These are phyloP conservation scores for Hamigera avellanea DNA, from an alignment of 495 filamentous ascomycete species.

Conservation along the genomic window DNA sequence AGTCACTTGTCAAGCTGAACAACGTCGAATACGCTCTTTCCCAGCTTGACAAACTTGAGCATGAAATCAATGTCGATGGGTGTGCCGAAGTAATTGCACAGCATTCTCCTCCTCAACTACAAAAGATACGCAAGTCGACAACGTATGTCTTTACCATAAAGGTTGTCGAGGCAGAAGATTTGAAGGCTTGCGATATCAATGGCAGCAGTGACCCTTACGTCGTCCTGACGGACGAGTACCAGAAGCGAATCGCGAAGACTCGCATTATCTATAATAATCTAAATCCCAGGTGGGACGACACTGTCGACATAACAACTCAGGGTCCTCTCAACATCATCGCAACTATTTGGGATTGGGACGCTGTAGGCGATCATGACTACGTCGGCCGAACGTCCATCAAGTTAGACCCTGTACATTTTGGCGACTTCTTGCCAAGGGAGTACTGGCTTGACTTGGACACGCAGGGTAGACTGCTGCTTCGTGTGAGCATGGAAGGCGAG, in stretches of 20 bases:
- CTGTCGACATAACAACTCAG: conserved; percentile 86
- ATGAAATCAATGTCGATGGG: conserved; percentile 83
- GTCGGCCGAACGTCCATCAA: conserved; percentile 91
- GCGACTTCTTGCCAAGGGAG: conserved; percentile 87
- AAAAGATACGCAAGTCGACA: conserved; percentile 47
- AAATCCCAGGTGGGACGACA: conserved; percentile 96
- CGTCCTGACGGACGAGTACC: conserved; percentile 92
- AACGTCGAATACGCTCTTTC: conserved; percentile 89
- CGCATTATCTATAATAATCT: conserved; percentile 83
- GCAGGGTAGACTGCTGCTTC: conserved; percentile 76
- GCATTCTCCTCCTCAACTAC: conserved; percentile 44
- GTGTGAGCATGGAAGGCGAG: conserved; percentile 98
- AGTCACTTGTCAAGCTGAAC: conserved; percentile 97
- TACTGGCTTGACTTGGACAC: conserved; percentile 98
- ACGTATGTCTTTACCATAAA: conserved; percentile 99
- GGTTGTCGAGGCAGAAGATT: conserved; percentile 95
- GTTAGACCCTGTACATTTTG: conserved; percentile 87
- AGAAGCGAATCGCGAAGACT: conserved; percentile 94
- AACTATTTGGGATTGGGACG: conserved; percentile 98
- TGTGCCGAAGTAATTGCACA: conserved; percentile 73
- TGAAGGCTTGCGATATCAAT: conserved; percentile 93
- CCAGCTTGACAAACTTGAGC: conserved; percentile 82
- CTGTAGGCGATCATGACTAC: conserved; percentile 94
- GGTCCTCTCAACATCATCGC: conserved; percentile 90
- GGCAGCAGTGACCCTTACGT: conserved; percentile 96